These are phyloP conservation scores for Nothopassalora personata DNA, from an alignment of 2,329 filamentous ascomycete species.

Conservation along the genomic window DNA sequence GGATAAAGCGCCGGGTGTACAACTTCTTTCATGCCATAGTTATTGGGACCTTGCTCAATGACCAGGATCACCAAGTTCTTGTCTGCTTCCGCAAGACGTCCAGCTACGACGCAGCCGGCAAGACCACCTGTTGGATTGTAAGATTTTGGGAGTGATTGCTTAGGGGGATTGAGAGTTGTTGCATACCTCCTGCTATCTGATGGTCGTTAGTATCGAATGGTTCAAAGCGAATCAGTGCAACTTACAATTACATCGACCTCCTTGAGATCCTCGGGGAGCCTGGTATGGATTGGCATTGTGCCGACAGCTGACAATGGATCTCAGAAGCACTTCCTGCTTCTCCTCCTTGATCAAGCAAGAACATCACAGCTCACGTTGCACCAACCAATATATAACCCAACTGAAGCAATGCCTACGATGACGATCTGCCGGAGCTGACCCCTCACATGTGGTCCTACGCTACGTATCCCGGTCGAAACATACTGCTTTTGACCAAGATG, in stretches of 20 bases:
- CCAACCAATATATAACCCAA: not conserved
- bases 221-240: not conserved
- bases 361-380: not conserved
- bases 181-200: conserved; percentile 15
- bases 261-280: conserved; percentile 10
- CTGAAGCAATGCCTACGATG: not conserved
- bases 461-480: not conserved
- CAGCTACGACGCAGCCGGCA: conserved; percentile 47
- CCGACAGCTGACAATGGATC: not conserved
- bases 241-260: conserved; percentile 17
- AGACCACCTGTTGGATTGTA: conserved; percentile 38
- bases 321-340: not conserved
- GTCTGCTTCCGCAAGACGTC: conserved; percentile 48
- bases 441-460: not conserved
- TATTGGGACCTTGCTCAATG: conserved; percentile 52
- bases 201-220: not conserved
- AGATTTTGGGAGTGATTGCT: not conserved
- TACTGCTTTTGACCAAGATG: not conserved
- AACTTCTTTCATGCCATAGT: conserved; percentile 47
- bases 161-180: too few species aligned
- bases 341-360: not conserved
- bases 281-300: conserved; percentile 16
- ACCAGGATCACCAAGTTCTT: conserved; percentile 48
- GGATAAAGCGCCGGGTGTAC: conserved; percentile 49
- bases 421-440: not conserved